Evolutionary conservation across 495 filamentous ascomycete species (phyloP), one percentile per base, ranked within the genome.

Genomic region (Aspergillus heteromorphus): DNA sequence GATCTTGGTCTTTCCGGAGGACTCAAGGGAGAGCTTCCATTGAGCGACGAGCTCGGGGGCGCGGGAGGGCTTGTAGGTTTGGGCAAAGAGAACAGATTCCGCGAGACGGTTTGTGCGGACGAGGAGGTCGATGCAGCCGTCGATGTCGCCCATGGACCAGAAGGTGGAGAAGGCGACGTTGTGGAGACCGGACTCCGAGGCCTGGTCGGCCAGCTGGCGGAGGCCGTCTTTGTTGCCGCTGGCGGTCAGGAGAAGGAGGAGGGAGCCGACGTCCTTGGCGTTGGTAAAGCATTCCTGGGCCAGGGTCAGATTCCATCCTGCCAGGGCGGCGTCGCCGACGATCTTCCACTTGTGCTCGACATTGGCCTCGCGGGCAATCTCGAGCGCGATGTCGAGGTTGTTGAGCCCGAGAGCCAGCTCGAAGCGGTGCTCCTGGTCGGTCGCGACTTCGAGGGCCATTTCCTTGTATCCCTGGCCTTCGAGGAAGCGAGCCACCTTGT

Each of bases 401-500:
- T 85, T 88, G 10, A 98, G 83, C 3, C 83, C 77, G 31, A 98
- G 79, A 1, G 95, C 88, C 8, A 99, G 79, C 45, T 99, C 93
- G 66, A 99, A 97, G 59, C 92, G 91, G 72, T 99, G 93, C 69
- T 99, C 93, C 1, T 87, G 81, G 65, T 99, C 93, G 0, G 93
- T 95, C 29, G 95, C 90, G n/a, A 97, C 90, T 49, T 96, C 88
- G 19, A 99, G 84, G 0, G 93, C 93, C 53, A 96, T 76, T 55
- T 97, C 93, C 68, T 96, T 96, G 70, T 96, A 89, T 2, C 92
- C 92, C 69, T 97, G 93, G 20, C 95, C 95, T 67, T 99, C 95
- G 30, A 99, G 81, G 80, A 99, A 99, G 20, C 93, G 87, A 11
- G 93, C 93, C 51, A 99, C 91, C 75, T 97, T 97, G 73, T 93